Evolutionary conservation across 495 filamentous ascomycete genomes (phyloP), one percentile per base, ranked within the genome.

Genomic region (Hamigera avellanea): DNA sequence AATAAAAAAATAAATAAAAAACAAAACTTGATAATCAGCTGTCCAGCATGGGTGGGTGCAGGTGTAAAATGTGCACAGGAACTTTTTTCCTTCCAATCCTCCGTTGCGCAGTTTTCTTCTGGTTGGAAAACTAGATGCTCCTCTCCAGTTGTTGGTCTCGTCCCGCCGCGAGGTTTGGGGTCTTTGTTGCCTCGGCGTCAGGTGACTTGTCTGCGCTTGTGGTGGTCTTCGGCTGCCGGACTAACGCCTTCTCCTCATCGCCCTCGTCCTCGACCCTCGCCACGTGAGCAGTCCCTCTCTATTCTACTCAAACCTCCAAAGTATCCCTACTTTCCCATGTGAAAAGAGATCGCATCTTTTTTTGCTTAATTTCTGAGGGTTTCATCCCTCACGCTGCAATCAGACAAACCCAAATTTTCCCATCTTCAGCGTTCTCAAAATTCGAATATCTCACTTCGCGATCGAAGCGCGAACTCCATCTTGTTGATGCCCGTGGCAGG

Each of bases 401-500:
- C 21, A 23, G 21, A 23, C 27, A n/a, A n/a, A n/a, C n/a, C n/a
- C n/a, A n/a, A n/a, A 30, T 14, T 5, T 49, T 35, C 29, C 33
- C 14, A 19, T 42, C 37, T 44, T 42, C 32, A 37, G 27, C 32
- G 44, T 39, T n/a, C 23, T 35, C 9, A 23, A 50, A 48, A 46
- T 51, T 46, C 41, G 40, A 28, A 40, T 50, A 43, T 39, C 32
- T 30, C 35, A 42, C 42, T 50, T 48, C 40, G 40, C 44, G 50
- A 52, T 46, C 52, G 39, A 55, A 55, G 48, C 49, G 49, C 54
- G 52, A 50, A 42, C 42, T 49, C 49, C 39, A 33, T 62, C 59
- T 57, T 64, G 62, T 64, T 67, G 59, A 63, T 61, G 54, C 60
- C 55, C 49, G 54, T 54, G 56, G 62, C 62, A 66, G 62, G 64